Percentiles rank a stretch among this genome's conserved stretches.
phyloP scores from a whole-genome alignment of 176 grass and related monocot species.

The Carex scoparia region DNA sequence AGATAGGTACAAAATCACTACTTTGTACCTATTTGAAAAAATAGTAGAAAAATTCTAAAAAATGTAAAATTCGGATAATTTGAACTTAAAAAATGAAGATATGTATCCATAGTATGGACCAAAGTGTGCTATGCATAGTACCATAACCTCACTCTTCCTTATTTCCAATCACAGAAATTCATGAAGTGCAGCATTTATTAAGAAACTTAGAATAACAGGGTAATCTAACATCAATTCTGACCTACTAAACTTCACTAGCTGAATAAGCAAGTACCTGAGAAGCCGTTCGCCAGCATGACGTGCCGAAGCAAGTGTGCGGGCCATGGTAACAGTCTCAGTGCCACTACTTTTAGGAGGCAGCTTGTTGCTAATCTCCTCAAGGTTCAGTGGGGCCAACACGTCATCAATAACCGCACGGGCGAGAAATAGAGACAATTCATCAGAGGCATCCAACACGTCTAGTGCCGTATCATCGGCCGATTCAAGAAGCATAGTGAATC shows the following conservation, averaged over 20 bases:
- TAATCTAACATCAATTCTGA: background rate
- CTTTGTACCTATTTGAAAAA: too few relatives aligned
- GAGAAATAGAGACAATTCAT: constrained; percentile 79
- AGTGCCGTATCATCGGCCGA: constrained; percentile 90
- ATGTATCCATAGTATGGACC: too few relatives aligned
- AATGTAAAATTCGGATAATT: too few relatives aligned
- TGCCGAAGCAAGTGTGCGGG: constrained; percentile 62
- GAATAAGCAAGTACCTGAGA: constrained; percentile 35
- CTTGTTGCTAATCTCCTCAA: constrained; percentile 82
- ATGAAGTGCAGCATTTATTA: background rate
- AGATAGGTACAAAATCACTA: too few relatives aligned
- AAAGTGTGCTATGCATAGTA: too few relatives aligned
- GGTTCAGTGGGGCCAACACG: constrained; percentile 68
- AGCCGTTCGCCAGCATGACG: constrained; percentile 90
- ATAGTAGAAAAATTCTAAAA: too few relatives aligned
- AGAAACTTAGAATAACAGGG: background rate
- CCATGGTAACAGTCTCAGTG: constrained; percentile 65
- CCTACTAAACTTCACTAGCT: background rate
- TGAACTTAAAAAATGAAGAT: too few relatives aligned
- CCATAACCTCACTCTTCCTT: too few relatives aligned
- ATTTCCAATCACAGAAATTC: background rate
- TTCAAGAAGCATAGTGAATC: constrained; percentile 88
- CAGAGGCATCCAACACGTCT: constrained; percentile 86
- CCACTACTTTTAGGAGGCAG: constrained; percentile 75
- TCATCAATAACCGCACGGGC: constrained; percentile 95